Evolutionary conservation across 495 filamentous ascomycete genomes (phyloP).

Genomic region (Sordaria brevicollis): DNA sequence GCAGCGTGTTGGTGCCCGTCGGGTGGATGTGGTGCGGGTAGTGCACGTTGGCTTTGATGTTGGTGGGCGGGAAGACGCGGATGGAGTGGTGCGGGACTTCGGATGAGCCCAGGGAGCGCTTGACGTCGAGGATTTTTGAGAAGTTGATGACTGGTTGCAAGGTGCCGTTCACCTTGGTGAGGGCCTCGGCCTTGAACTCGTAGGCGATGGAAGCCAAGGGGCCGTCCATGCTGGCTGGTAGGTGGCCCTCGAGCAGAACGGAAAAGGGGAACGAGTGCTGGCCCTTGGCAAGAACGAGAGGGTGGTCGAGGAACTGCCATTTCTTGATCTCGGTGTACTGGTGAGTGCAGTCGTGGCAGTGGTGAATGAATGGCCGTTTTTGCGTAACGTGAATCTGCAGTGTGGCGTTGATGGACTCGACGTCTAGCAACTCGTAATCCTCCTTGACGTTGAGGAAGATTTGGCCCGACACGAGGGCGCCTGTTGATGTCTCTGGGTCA

Average conservation of each 20-base stretch:
- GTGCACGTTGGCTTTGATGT: conserved; percentile 71
- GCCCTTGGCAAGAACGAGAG: conserved; percentile 49
- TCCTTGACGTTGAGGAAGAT: conserved; percentile 62
- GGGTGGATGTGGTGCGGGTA: conserved; percentile 79
- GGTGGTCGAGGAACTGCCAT: conserved; percentile 68
- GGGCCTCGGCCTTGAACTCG: conserved; percentile 63
- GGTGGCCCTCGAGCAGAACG: conserved; percentile 73
- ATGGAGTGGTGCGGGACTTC: conserved; percentile 65
- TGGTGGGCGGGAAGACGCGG: conserved; percentile 93
- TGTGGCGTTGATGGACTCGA: conserved; percentile 59
- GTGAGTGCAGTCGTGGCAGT: conserved; percentile 67
- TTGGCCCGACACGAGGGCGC: conserved; percentile 80
- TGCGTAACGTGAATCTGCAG: conserved; percentile 57
- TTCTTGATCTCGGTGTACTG: conserved; percentile 60
- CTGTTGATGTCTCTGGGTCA: conserved; percentile 60
- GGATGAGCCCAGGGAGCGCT: conserved; percentile 55
- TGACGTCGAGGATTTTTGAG: conserved; percentile 54
- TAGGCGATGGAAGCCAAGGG: conserved; percentile 68
- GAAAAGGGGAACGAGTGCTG: conserved; percentile 84
- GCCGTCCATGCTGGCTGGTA: conserved; percentile 73
- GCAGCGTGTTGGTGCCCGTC: conserved; percentile 69
- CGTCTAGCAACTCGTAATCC: conserved; percentile 37
- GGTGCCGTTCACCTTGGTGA: conserved; percentile 39
- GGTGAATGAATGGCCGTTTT: conserved; percentile 65
- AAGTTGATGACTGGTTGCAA: conserved; percentile 40